Conservation (phyloP, 1,284 basidiomycete genomes). For the Meripilus lineatus region DNA sequence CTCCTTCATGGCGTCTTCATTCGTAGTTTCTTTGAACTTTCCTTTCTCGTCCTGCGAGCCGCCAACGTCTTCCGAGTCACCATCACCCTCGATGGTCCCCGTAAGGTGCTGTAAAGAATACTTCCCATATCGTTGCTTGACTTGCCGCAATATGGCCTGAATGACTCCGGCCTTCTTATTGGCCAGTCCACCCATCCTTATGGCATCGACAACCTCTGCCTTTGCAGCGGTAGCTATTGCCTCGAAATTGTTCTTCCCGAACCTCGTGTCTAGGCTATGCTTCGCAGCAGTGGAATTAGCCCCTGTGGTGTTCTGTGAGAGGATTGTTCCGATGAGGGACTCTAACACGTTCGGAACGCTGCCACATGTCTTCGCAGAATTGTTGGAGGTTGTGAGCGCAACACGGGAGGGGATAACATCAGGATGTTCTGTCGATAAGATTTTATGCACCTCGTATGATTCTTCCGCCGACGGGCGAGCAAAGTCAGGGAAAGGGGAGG, state of each 20-base stretch:
- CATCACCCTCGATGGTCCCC: conserved; percentile 21
- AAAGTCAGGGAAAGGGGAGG: conserved; percentile 54
- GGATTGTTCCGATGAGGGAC: conserved; percentile 64
- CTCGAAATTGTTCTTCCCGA: conserved; percentile 58
- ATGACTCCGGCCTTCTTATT: conserved; percentile 72
- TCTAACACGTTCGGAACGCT: conserved; percentile 64
- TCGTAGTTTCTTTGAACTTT: conserved; percentile 28
- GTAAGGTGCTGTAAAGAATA: conserved; percentile 58
- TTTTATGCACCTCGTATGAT: conserved; percentile 39
- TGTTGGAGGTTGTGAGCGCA: conserved; percentile 24
- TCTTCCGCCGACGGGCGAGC: conserved; percentile 46
- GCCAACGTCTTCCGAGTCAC: too few relatives aligned
- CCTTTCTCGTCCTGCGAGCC: conserved; percentile 5
- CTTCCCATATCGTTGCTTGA: conserved; percentile 48
- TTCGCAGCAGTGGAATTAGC: conserved; percentile 66
- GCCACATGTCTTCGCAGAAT: conserved; percentile 51
- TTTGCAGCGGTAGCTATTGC: conserved; percentile 51
- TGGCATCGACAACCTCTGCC: conserved; percentile 52
- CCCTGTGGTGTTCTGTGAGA: conserved; percentile 71
- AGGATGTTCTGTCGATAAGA: conserved; percentile 35
- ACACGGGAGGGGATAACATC: conserved; percentile 20
- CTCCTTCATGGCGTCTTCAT: conserved; percentile 66
- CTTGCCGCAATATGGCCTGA: conserved; percentile 46
- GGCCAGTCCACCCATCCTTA: conserved; percentile 68
- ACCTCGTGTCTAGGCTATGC: conserved; percentile 47